A percentile compares a stretch with the other conserved stretches of the same genome.
Evolutionary conservation across 345 rosid genomes (phyloP).

Genomic region (Corchorus olitorius): DNA sequence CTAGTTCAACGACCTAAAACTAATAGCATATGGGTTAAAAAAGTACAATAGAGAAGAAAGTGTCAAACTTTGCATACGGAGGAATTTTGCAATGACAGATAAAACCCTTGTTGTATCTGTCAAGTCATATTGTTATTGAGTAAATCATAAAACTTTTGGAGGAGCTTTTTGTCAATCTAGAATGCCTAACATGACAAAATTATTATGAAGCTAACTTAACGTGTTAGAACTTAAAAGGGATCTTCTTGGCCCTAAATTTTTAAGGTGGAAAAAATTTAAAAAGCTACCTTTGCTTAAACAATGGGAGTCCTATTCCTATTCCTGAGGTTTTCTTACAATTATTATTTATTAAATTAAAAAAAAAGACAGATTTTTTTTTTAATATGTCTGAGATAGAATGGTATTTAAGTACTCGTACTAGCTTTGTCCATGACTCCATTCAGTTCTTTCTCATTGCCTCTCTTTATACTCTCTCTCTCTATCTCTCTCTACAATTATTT

Average conservation of each 20-base stretch:
- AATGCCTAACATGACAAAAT: background rate
- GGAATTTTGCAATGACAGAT: background rate
- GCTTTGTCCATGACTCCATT: constrained; percentile 21
- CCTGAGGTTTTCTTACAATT: background rate
- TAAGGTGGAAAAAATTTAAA: background rate
- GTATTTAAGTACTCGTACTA: constrained; percentile 17
- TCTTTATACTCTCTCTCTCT: constrained; percentile 25
- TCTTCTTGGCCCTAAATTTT: background rate
- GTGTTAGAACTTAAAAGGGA: background rate
- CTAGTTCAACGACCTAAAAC: background rate
- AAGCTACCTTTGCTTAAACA: background rate
- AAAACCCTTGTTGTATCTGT: background rate
- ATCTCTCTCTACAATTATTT: constrained; percentile 40
- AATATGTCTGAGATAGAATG: constrained; percentile 9
- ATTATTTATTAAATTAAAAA: background rate
- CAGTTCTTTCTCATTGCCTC: constrained; percentile 9
- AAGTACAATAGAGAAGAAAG: background rate
- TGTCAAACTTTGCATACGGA: background rate
- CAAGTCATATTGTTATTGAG: background rate
- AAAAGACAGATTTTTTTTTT: constrained; percentile 4
- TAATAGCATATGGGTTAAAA: background rate
- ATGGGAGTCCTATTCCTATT: background rate
- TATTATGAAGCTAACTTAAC: background rate
- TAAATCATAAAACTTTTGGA: background rate
- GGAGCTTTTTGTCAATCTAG: background rate